Evolutionary conservation across 306 rosid genomes (phyloP).

Genomic region (Gastrolobium bilobum): DNA sequence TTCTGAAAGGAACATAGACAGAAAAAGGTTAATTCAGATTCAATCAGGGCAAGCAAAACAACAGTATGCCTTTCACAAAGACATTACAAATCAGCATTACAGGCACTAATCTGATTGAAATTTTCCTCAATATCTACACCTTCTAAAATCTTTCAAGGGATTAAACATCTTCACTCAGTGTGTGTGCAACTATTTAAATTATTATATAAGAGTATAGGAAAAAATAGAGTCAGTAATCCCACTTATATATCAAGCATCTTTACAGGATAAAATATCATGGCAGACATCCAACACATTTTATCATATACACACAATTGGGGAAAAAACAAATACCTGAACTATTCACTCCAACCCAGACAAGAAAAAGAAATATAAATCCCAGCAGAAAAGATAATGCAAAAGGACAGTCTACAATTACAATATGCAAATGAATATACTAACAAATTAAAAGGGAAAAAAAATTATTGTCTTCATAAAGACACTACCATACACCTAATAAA

Average conservation of each 20-base stretch:
- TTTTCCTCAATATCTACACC: neutral
- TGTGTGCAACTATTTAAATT: neutral
- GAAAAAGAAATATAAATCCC: neutral
- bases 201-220: neutral
- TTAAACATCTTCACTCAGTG: neutral
- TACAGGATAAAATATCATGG: neutral
- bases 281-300: neutral
- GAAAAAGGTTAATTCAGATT: neutral
- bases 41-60: neutral
- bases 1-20: conserved; percentile 62
- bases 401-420: neutral
- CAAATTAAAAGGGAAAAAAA: neutral
- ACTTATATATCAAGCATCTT: neutral
- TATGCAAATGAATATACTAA: neutral
- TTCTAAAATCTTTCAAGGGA: neutral
- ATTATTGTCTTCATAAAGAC: neutral
- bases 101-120: neutral
- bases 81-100: neutral
- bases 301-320: too few relatives aligned
- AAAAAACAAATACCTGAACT: neutral
- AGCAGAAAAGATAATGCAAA: neutral
- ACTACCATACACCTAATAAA: neutral
- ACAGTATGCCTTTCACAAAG: neutral
- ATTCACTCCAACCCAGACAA: neutral
- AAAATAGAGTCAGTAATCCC: neutral